These are phyloP conservation scores for Porcisia hertigi DNA, from an alignment of 208 protist species.

Conservation along the genomic window DNA sequence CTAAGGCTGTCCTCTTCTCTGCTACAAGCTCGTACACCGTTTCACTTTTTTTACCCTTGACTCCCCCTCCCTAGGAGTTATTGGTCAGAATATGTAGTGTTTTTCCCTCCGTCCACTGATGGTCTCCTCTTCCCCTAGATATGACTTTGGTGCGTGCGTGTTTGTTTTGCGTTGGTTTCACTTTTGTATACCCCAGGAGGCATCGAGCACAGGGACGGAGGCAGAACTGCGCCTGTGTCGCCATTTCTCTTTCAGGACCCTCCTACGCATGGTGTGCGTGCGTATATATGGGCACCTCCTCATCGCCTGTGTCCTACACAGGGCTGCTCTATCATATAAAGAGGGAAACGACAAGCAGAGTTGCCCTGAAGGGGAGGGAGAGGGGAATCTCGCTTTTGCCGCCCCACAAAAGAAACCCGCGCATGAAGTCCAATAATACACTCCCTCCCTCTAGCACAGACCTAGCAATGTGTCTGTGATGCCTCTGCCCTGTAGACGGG, in stretches of 20 bases:
- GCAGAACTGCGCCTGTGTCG: neutral
- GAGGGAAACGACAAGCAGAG: neutral
- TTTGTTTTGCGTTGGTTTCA: neutral
- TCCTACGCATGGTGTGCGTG: neutral
- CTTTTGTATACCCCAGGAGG: no score
- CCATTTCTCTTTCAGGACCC: neutral
- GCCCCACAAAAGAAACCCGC: neutral
- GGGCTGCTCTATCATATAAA: neutral
- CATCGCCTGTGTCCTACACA: neutral
- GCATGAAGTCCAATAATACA: neutral
- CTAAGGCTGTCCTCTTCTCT: neutral
- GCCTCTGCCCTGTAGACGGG: neutral
- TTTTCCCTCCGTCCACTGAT: neutral
- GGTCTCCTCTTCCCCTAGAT: neutral
- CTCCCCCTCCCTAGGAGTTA: neutral
- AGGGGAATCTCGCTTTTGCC: no score
- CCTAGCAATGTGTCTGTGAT: neutral
- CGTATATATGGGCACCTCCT: neutral
- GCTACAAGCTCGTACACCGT: no score
- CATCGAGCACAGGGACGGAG: neutral
- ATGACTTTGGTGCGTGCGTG: neutral
- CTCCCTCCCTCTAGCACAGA: neutral
- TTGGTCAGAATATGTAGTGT: neutral
- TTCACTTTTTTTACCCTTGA: neutral
- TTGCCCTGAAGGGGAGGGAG: neutral